phyloP scores from a whole-genome alignment of 352 stramenopile species.

The Peronospora destructor region DNA sequence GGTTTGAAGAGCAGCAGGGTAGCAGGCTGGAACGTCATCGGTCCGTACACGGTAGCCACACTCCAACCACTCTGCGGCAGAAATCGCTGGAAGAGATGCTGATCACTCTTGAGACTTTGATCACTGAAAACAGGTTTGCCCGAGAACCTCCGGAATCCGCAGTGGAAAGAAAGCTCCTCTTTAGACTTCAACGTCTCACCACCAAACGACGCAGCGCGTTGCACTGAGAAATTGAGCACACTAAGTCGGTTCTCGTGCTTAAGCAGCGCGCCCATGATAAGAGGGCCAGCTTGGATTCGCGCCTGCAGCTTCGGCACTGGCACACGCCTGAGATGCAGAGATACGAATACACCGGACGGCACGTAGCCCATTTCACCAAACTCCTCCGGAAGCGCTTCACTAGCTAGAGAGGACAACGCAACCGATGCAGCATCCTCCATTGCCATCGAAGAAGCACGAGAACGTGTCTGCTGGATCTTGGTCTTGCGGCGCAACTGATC shows the following conservation, averaged over 20 bases:
- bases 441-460: too few species aligned
- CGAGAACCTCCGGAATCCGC: conserved; percentile 92
- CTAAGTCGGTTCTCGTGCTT: conserved; percentile 97
- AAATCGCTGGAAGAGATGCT: conserved; percentile 98
- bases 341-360: too few species aligned
- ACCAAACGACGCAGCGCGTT: conserved; percentile 65
- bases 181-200: conserved; percentile 93
- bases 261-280: conserved; percentile 84
- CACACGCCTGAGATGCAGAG: too few species aligned
- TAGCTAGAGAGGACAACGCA: too few species aligned
- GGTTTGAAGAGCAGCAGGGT: conserved; percentile 93
- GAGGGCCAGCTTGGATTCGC: conserved; percentile 49
- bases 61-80: conserved; percentile 88
- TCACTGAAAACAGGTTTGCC: conserved; percentile 94
- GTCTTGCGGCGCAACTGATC: too few species aligned
- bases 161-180: conserved; percentile 93
- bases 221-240: conserved; percentile 96
- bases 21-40: conserved; percentile 95
- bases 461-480: too few species aligned
- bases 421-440: too few species aligned
- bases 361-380: too few species aligned
- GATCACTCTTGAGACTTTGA: conserved; percentile 97
- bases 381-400: too few species aligned
- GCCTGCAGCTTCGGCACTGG: conserved; percentile 45
- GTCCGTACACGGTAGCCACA: conserved; percentile 85